phyloP scores from a whole-genome alignment of 805 yeast genomes.

The Sungouiozyma intestinalis region DNA sequence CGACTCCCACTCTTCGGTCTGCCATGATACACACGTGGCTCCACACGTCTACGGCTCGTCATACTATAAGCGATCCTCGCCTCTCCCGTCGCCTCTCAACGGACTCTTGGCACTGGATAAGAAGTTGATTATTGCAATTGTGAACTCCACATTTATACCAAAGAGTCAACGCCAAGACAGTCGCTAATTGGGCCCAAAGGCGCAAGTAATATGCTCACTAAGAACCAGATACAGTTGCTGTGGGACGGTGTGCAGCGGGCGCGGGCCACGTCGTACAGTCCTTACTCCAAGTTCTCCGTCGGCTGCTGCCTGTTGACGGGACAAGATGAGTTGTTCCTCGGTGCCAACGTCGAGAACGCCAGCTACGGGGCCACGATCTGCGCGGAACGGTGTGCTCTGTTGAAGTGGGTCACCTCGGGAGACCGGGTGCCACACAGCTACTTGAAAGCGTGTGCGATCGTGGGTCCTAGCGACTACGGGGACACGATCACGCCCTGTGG shows the following conservation, averaged over 20 bases:
- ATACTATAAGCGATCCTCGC: no score
- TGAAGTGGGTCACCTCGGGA: constrained; percentile 37
- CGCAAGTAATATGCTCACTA: constrained; percentile 7
- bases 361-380: constrained; percentile 73
- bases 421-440: constrained; percentile 22
- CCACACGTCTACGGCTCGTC: not conserved
- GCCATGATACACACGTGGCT: no score
- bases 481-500: constrained; percentile 81
- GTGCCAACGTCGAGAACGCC: constrained; percentile 92
- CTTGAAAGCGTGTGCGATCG: constrained; percentile 21
- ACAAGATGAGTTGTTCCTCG: constrained; percentile 41
- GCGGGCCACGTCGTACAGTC: constrained; percentile 35
- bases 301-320: constrained; percentile 64
- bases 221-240: constrained; percentile 18
- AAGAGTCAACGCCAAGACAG: no score
- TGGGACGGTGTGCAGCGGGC: constrained; percentile 28
- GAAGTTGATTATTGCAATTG: no score
- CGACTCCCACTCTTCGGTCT: not conserved
- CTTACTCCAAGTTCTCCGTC: constrained; percentile 45
- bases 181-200: not conserved
- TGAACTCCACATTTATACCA: no score
- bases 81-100: no score
- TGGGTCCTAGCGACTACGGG: constrained; percentile 27
- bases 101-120: no score
- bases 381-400: constrained; percentile 64